Percentiles rank a stretch among this genome's conserved stretches.
phyloP scores from a whole-genome alignment of 352 stramenopile species.

The Aphanomyces invadans region DNA sequence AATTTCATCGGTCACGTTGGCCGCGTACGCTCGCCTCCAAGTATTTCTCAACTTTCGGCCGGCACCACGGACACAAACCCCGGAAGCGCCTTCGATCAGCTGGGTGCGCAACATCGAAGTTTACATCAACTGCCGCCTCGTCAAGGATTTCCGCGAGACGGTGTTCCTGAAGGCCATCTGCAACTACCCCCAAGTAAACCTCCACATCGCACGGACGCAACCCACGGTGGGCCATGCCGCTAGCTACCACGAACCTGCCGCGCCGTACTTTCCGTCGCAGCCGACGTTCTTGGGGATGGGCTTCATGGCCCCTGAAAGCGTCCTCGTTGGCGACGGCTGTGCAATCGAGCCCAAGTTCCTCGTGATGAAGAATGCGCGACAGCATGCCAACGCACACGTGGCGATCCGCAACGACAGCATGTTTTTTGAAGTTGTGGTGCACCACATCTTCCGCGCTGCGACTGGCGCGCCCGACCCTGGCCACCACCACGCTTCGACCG shows the following conservation, averaged over 20 bases:
- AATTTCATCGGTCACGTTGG: constrained; percentile 65
- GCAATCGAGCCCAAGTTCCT: constrained; percentile 40
- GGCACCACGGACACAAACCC: constrained; percentile 28
- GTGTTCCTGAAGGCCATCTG: constrained; percentile 72
- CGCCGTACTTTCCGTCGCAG: constrained; percentile 35
- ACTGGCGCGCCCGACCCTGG: constrained; percentile 33
- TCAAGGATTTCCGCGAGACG: constrained; percentile 83
- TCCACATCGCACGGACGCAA: constrained; percentile 47
- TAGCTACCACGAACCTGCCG: constrained; percentile 27
- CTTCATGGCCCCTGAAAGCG: constrained; percentile 68
- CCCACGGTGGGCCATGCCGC: constrained; percentile 30
- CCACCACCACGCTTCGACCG: constrained; percentile 28
- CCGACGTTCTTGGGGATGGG: constrained; percentile 74
- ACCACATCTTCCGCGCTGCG: constrained; percentile 64
- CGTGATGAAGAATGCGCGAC: constrained; percentile 68
- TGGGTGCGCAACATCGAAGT: constrained; percentile 83
- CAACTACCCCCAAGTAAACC: constrained; percentile 66
- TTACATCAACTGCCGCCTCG: constrained; percentile 80
- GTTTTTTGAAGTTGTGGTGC: constrained; percentile 71
- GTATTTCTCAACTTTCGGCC: constrained; percentile 83
- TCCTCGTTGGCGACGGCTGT: constrained; percentile 32
- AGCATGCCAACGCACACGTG: constrained; percentile 51
- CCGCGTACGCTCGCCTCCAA: constrained; percentile 59
- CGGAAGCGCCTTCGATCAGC: constrained; percentile 27
- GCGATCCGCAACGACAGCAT: constrained; percentile 78